Conservation (phyloP, 148 eudicot species). For the Heliamphora exappendiculata region DNA sequence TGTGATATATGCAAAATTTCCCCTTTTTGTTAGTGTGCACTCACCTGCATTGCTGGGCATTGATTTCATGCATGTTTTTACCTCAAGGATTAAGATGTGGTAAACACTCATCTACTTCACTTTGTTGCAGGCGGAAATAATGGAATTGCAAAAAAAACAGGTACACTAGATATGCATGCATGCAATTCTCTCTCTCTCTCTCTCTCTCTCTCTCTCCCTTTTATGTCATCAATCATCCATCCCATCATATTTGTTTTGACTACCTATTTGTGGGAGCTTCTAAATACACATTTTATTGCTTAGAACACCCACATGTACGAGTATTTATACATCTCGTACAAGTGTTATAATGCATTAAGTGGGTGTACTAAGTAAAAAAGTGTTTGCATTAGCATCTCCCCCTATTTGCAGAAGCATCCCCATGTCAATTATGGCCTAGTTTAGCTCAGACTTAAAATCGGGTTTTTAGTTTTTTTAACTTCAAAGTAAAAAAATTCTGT, state of each 20-base stretch:
- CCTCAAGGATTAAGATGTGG: not conserved
- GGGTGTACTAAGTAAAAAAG: too few relatives aligned
- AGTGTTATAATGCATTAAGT: too few relatives aligned
- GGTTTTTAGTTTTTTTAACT: too few relatives aligned
- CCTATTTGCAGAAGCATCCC: too few relatives aligned
- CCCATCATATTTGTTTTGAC: not conserved
- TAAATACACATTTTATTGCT: too few relatives aligned
- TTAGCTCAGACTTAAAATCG: too few relatives aligned
- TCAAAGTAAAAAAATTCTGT: too few relatives aligned
- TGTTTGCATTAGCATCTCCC: too few relatives aligned
- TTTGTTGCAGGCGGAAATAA: slow-evolving; percentile 55
- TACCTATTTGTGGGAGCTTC: not conserved
- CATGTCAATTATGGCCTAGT: too few relatives aligned
- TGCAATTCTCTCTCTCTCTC: too few relatives aligned
- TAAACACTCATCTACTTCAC: not conserved
- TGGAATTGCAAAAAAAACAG: slow-evolving; percentile 89
- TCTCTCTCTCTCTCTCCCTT: not conserved
- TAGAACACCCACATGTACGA: too few relatives aligned
- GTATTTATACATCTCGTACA: too few relatives aligned
- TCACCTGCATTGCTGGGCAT: not conserved
- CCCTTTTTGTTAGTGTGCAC: not conserved
- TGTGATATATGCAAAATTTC: not conserved
- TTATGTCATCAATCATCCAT: not conserved
- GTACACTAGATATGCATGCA: slow-evolving; percentile 18
- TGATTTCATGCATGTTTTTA: not conserved